Percentiles rank a stretch among this genome's conserved stretches.
phyloP scores from a whole-genome alignment of 176 grass and related monocot genomes.

The Raddia guianensis region DNA sequence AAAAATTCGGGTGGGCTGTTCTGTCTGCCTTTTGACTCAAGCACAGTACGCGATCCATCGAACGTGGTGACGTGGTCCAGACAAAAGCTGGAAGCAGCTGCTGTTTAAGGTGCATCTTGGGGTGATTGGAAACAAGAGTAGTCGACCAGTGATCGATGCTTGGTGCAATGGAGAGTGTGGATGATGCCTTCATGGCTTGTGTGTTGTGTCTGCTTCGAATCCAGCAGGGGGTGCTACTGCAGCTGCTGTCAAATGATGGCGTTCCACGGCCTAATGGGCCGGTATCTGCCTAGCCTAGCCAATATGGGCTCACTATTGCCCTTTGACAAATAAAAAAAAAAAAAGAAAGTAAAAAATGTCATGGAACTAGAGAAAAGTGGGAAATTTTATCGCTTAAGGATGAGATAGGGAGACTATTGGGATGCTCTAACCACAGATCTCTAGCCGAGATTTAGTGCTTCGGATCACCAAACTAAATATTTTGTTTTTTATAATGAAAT shows the following conservation, averaged over 20 bases:
- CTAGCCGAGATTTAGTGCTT: too few species aligned
- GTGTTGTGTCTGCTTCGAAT: not conserved
- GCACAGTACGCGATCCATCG: not conserved
- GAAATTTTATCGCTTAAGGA: too few species aligned
- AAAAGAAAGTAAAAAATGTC: too few species aligned
- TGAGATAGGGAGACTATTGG: too few species aligned
- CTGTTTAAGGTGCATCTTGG: not conserved
- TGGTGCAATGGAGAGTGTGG: not conserved
- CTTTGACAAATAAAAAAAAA: too few species aligned
- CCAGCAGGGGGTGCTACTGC: not conserved
- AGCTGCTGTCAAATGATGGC: not conserved
- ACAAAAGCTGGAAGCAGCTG: not conserved
- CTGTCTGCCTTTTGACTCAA: slow-evolving; percentile 18
- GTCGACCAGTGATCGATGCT: not conserved
- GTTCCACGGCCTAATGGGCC: too few species aligned
- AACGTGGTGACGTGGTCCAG: not conserved
- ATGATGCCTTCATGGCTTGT: not conserved
- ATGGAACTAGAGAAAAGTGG: too few species aligned
- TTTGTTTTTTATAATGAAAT: too few species aligned
- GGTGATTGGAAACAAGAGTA: slow-evolving; percentile 1
- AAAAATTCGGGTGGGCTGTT: not conserved
- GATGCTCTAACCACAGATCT: too few species aligned
- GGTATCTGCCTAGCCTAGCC: not conserved
- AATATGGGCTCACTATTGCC: not conserved
- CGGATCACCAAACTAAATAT: too few species aligned